phyloP scores from a whole-genome alignment of 306 rosid species.

The Quercus wislizeni region DNA sequence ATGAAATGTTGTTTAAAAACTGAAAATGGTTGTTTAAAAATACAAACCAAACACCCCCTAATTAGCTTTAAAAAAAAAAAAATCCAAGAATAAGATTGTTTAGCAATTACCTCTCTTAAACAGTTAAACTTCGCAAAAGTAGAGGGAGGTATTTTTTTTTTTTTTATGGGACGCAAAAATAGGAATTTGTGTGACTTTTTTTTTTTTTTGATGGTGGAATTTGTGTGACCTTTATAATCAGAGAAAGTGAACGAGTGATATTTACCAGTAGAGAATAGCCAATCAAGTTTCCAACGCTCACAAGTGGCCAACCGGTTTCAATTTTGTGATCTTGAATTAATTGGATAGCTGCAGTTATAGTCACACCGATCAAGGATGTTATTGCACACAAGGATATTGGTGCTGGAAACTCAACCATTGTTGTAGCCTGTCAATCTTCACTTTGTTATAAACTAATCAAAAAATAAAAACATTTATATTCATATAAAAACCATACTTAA shows the following conservation, averaged over 20 bases:
- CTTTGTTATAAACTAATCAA: background rate
- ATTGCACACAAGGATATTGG: constrained; percentile 68
- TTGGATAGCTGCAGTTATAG: constrained; percentile 45
- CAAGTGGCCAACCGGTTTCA: constrained; percentile 36
- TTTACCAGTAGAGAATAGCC: constrained; percentile 55
- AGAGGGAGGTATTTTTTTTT: too few relatives aligned
- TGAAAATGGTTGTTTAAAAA: too few relatives aligned
- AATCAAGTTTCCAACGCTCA: constrained; percentile 39
- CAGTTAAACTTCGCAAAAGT: too few relatives aligned
- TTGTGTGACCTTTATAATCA: background rate
- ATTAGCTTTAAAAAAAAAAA: too few relatives aligned
- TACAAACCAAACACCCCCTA: too few relatives aligned
- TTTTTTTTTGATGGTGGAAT: too few relatives aligned
- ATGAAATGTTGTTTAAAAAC: too few relatives aligned
- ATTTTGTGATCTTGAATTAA: constrained; percentile 33
- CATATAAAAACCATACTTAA: too few relatives aligned
- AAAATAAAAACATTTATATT: background rate
- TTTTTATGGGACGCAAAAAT: too few relatives aligned
- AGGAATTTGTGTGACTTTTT: too few relatives aligned
- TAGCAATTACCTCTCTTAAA: too few relatives aligned
- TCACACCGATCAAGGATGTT: constrained; percentile 62
- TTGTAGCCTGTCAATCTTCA: constrained; percentile 46
- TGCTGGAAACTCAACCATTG: constrained; percentile 72
- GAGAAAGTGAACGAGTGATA: background rate
- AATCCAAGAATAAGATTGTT: too few relatives aligned